Percentiles rank a stretch among this genome's conserved stretches.
Conservation (phyloP, 2,329 filamentous ascomycete species). For the Reticulascus tulasneorum region DNA sequence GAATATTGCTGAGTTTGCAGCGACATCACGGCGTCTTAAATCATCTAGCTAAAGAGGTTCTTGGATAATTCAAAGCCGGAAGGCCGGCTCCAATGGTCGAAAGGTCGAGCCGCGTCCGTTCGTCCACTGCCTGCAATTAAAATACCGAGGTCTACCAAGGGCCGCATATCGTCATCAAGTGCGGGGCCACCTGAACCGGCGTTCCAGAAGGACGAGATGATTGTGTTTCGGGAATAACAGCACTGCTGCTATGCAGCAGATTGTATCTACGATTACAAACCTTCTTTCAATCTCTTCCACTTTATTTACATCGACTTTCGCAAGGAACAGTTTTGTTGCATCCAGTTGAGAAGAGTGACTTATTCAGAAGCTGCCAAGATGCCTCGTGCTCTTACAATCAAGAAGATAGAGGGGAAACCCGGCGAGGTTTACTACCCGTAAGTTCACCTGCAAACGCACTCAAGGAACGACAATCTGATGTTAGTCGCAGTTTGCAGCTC, state of each 20-base stretch:
- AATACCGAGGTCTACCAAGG: slow-evolving; percentile 10
- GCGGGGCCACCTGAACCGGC: slow-evolving; percentile 7
- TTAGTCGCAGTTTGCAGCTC: slow-evolving; percentile 47
- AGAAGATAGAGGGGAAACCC: slow-evolving; percentile 74
- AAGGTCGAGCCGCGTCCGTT: too few species aligned
- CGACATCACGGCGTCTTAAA: too few species aligned
- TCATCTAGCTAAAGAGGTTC: too few species aligned
- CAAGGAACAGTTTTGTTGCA: neutral
- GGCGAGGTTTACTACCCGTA: slow-evolving; percentile 84
- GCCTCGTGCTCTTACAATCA: slow-evolving; percentile 57
- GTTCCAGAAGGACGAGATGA: slow-evolving; percentile 6
- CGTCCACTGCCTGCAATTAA: too few species aligned
- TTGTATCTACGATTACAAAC: neutral
- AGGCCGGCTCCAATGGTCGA: too few species aligned
- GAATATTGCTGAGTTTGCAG: too few species aligned
- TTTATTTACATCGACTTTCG: neutral
- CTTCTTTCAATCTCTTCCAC: neutral
- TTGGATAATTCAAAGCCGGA: too few species aligned
- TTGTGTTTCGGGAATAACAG: slow-evolving; percentile 1
- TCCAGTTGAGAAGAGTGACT: neutral
- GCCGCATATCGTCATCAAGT: slow-evolving; percentile 8
- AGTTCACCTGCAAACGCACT: slow-evolving; percentile 16
- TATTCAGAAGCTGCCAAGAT: slow-evolving; percentile 17
- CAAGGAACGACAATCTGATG: neutral
- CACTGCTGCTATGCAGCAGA: slow-evolving; percentile 3